Evolutionary conservation across 2,329 filamentous ascomycete genomes (phyloP), one percentile per base, ranked within the genome.

Genomic region (Helotiales sp.): DNA sequence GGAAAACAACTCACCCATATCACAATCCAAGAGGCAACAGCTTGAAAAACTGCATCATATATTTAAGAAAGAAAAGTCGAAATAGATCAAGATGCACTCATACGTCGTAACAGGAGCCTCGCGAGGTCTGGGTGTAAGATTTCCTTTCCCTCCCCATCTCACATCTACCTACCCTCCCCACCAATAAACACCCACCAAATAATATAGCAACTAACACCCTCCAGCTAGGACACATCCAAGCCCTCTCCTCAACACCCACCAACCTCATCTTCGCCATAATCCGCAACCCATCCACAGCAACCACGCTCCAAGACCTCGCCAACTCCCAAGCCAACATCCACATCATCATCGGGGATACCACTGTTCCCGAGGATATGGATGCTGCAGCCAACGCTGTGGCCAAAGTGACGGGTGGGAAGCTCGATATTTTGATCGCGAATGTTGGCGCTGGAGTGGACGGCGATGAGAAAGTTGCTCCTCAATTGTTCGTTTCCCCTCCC

Each of bases 371-470:
- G 22, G 48, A 44, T 27, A 44, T 58, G 51, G 34, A 22, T 34
- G 24, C 15, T 22, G 46, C 56, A 19, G 56, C 56, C 17, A 17
- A 17, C 24, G 51, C 50, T 27, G 27, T 58, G 25, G 42, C 25
- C 6, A 36, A 50, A 50, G 36, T 58, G 17, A 54, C 56, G 1
- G 33, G 19, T 9, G 51, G 51, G 17, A 49, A 42, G 19, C 51
- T 58, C 17, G 56, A 58, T 54, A 33, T 51, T 25, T 50, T 58
- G 44, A 58, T 58, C 40, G 22, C 42, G 17, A 58, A 58, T 17
- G 51, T 46, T 17, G 38, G 53, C 48, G 40, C 22, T 12, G 40
- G 40, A 44, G 15, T 4, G 13, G 6, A 12, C 9, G 10, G 19
- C 7, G 34, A 38, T 38, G 34, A 8, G 4, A 24, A 44, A 7